Percentiles rank a stretch among this genome's conserved stretches.
phyloP scores from a whole-genome alignment of 2,329 filamentous ascomycete genomes.

The Cordyceps cicadae region DNA sequence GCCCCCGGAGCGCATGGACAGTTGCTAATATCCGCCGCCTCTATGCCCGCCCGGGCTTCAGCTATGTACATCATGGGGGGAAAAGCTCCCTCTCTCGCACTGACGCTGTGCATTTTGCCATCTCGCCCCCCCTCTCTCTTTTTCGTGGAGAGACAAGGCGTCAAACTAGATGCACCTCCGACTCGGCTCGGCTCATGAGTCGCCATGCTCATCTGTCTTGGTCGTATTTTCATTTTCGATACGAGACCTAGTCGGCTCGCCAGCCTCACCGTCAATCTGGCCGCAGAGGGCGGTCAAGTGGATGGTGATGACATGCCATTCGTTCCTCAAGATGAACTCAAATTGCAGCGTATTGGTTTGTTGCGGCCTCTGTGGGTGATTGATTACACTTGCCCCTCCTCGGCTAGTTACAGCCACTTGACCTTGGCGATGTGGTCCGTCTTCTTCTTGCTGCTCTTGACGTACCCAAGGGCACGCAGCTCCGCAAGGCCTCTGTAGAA shows the following conservation, averaged over 20 bases:
- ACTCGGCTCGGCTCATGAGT: no score
- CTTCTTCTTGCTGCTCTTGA: constrained; percentile 87
- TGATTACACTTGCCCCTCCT: background rate
- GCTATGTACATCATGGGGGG: background rate
- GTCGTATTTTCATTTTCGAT: background rate
- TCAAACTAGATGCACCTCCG: background rate
- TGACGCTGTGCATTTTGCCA: no score
- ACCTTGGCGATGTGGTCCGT: constrained; percentile 85
- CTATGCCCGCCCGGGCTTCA: background rate
- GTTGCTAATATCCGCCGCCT: background rate
- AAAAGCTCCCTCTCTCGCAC: no score
- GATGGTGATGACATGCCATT: background rate
- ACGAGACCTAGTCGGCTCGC: background rate
- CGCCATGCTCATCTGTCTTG: background rate
- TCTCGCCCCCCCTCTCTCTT: no score
- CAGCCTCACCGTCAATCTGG: constrained; percentile 7
- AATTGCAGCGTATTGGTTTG: no score
- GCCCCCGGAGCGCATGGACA: background rate
- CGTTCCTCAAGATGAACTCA: background rate
- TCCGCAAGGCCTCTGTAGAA: constrained; percentile 87
- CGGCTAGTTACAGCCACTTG: constrained; percentile 55
- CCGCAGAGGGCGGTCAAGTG: background rate
- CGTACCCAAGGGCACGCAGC: constrained; percentile 73
- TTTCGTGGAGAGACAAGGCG: background rate
- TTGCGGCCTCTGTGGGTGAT: no score